Evolutionary conservation across 2,329 filamentous ascomycete species (phyloP).

Genomic region (Aspergillus ochraceus): DNA sequence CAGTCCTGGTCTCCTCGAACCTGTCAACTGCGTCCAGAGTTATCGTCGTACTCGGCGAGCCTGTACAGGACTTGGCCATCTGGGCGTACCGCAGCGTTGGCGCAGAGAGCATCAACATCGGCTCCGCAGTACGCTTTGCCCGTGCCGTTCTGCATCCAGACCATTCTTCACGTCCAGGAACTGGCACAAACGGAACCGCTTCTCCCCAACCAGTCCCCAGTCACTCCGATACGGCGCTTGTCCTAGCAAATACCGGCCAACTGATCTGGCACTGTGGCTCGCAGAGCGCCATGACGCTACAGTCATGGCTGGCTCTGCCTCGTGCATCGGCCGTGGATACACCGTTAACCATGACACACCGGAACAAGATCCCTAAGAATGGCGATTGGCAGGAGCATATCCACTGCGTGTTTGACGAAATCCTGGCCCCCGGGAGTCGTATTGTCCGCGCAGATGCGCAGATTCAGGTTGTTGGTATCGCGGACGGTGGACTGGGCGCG

Average conservation of each 20-base stretch:
- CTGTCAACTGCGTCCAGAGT: constrained; percentile 61
- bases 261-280: constrained; percentile 71
- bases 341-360: constrained; percentile 50
- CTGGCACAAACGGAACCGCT: constrained; percentile 2
- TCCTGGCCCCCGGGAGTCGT: constrained; percentile 49
- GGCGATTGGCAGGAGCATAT: constrained; percentile 62
- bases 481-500: constrained; percentile 62
- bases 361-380: constrained; percentile 66
- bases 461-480: constrained; percentile 71
- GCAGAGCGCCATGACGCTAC: constrained; percentile 59
- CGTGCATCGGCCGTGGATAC: constrained; percentile 63
- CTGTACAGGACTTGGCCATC: constrained; percentile 69
- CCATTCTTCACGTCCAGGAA: constrained; percentile 15
- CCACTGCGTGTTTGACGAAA: constrained; percentile 62
- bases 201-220: constrained; percentile 6
- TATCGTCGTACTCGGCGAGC: constrained; percentile 73
- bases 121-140: constrained; percentile 68
- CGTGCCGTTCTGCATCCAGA: constrained; percentile 40
- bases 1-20: constrained; percentile 65
- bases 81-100: constrained; percentile 69
- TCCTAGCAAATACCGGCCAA: constrained; percentile 78
- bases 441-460: constrained; percentile 52
- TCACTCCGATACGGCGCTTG: constrained; percentile 46
- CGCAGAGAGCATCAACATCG: constrained; percentile 65
- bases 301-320: constrained; percentile 59